Evolutionary conservation across 768 basidiomycete species (phyloP), one percentile per base, ranked within the genome.

Genomic region (Amanita molliuscula): DNA sequence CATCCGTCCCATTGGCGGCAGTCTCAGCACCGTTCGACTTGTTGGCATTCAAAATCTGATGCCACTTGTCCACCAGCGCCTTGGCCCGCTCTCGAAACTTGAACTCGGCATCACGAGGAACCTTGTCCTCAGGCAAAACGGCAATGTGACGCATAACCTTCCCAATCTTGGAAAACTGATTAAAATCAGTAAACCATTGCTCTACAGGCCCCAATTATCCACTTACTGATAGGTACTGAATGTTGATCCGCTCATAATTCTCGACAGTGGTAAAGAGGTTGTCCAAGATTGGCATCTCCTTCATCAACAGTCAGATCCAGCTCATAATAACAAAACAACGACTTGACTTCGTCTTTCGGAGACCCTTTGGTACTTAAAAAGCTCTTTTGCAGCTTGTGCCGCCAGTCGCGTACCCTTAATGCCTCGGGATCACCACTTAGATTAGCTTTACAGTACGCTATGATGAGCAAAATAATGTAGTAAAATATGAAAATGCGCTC

Each of bases 81-180:
- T 76, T 73, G 10, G 85, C 82, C 21, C 88, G 79, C 6, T 79
- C 74, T 28, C 78, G 76, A 71, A 91, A 85, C 54, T 81, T 74
- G 71, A 79, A 73, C 38, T 72, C 68, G 1, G 54, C 77, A 58
- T 88, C 81, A 44, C 78, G 69, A 4, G 88, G 85, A 16, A 89
- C 77, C 57, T 70, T 75, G 15, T 73, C 71, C 31, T 69, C 65
- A 4, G 63, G 38, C 6, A 87, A 72, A 6, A 74, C 71, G 23
- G 81, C 71, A 58, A 93, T 87, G 65, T 89, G 87, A 58, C 88
- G 86, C 86, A 93, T 88, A 29, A 93, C 88, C 70, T 85, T 84
- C 64, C 79, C 81, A 55, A 88, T 84, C 65, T 88, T 88, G 44
- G 88, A 89, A 67, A 80, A 82, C 81, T 88, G 57, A 48, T 16